A percentile compares a stretch with the other conserved stretches of the same genome.
Conservation (phyloP, 176 grass and related monocot species). For the Tillandsia leiboldiana region DNA sequence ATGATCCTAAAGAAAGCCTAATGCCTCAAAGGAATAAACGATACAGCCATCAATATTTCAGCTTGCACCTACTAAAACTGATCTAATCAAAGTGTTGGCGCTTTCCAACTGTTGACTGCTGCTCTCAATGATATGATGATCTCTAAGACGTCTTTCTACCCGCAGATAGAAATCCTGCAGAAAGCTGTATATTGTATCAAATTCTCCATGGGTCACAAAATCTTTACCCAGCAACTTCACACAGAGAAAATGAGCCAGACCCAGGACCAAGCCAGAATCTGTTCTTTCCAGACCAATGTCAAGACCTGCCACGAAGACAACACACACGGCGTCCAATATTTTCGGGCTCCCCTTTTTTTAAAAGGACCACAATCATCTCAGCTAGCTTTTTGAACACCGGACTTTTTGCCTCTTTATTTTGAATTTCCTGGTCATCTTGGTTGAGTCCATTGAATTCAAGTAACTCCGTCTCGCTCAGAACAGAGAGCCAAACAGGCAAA, state of each 20-base stretch:
- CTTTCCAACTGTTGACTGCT: slow-evolving; percentile 44
- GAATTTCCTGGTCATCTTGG: slow-evolving; percentile 27
- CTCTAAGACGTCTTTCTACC: slow-evolving; percentile 33
- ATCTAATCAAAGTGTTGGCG: slow-evolving; percentile 42
- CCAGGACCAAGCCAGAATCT: slow-evolving; percentile 36
- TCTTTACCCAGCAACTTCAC: slow-evolving; percentile 38
- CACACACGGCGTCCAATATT: slow-evolving; percentile 51
- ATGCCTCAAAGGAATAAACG: neutral
- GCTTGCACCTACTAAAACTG: slow-evolving; percentile 41
- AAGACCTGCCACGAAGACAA: slow-evolving; percentile 36
- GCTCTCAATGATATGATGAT: slow-evolving; percentile 23
- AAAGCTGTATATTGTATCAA: slow-evolving; percentile 32
- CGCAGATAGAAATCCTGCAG: slow-evolving; percentile 36
- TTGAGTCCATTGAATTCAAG: slow-evolving; percentile 27
- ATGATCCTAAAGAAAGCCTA: neutral
- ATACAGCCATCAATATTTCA: neutral
- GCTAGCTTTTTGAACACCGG: slow-evolving; percentile 39
- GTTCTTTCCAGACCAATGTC: slow-evolving; percentile 27
- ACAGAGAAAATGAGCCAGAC: slow-evolving; percentile 55
- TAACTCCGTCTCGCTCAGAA: slow-evolving; percentile 50
- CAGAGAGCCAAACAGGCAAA: slow-evolving; percentile 60
- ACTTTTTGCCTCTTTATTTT: slow-evolving; percentile 2
- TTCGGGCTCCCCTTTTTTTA: slow-evolving; percentile 70
- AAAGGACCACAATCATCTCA: slow-evolving; percentile 40
- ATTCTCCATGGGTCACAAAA: slow-evolving; percentile 16